Conservation (phyloP, 2,329 filamentous ascomycete genomes). For the Fusarium solani-melongenae region DNA sequence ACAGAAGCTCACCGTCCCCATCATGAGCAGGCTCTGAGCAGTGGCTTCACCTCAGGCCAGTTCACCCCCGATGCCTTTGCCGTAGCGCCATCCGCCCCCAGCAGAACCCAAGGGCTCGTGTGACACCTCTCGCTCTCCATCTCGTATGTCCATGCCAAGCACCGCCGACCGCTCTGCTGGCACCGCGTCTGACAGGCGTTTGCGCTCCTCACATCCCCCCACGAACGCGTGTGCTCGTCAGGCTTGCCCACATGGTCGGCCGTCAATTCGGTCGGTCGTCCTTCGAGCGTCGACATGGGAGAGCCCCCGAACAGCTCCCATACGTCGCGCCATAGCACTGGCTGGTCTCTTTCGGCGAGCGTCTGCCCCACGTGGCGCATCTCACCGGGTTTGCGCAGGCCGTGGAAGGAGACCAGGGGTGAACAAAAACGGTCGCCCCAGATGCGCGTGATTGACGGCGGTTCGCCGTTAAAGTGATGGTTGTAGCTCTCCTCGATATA, state of each 20-base stretch:
- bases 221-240: constrained; percentile 55
- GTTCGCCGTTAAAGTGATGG: constrained; percentile 67
- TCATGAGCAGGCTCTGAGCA: constrained; percentile 41
- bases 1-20: background rate
- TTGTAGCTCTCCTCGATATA: constrained; percentile 66
- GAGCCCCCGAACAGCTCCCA: constrained; percentile 60
- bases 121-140: constrained; percentile 53
- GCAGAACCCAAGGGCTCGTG: constrained; percentile 61
- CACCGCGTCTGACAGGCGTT: constrained; percentile 59
- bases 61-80: constrained; percentile 48
- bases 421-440: constrained; percentile 62
- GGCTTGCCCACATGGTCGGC: constrained; percentile 63
- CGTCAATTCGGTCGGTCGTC: constrained; percentile 50
- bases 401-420: constrained; percentile 66
- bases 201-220: constrained; percentile 50
- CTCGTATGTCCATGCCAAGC: constrained; percentile 65
- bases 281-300: constrained; percentile 51
- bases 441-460: constrained; percentile 61
- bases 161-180: constrained; percentile 50
- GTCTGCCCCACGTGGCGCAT: constrained; percentile 59
- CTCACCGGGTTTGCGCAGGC: constrained; percentile 55
- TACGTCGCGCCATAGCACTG: constrained; percentile 62
- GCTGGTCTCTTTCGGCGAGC: constrained; percentile 52
- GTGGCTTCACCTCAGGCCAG: constrained; percentile 43
- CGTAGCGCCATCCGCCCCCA: constrained; percentile 49